These are phyloP conservation scores for Globisporangium abappressorium DNA, from an alignment of 352 stramenopile species.

Conservation along the genomic window DNA sequence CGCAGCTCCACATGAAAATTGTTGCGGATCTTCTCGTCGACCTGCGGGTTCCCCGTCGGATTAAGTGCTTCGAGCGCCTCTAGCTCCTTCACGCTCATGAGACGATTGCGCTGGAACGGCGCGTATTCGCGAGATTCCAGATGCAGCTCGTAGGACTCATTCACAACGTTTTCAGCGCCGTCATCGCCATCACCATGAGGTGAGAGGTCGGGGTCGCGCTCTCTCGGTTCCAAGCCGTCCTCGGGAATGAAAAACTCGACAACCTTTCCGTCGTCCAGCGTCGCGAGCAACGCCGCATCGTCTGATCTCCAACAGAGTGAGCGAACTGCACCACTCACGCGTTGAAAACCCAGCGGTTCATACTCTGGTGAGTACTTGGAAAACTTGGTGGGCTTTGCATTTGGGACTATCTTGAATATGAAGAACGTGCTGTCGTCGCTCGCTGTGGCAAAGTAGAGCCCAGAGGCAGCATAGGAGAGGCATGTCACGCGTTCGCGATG, in stretches of 20 bases:
- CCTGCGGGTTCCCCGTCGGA: constrained; percentile 29
- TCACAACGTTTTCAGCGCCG: constrained; percentile 20
- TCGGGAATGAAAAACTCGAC: constrained; percentile 65
- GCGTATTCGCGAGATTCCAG: constrained; percentile 39
- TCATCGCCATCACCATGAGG: constrained; percentile 14
- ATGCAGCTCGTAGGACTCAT: constrained; percentile 50
- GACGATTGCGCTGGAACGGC: constrained; percentile 38
- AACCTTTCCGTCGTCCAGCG: constrained; percentile 47
- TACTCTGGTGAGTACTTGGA: constrained; percentile 60
- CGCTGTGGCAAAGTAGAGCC: constrained; percentile 67
- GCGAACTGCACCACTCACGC: constrained; percentile 26
- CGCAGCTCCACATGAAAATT: constrained; percentile 47
- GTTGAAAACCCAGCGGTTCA: constrained; percentile 75
- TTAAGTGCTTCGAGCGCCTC: constrained; percentile 44
- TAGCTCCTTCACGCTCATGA: constrained; percentile 52
- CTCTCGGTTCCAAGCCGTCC: constrained; percentile 21
- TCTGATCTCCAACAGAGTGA: constrained; percentile 72
- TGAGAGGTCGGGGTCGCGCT: constrained; percentile 6
- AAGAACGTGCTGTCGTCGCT: constrained; percentile 85
- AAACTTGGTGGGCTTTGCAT: constrained; percentile 47
- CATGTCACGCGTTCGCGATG: constrained; percentile 73
- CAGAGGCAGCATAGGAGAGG: constrained; percentile 69
- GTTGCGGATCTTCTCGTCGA: constrained; percentile 46
- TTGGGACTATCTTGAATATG: constrained; percentile 72
- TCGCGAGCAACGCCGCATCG: constrained; percentile 63